Evolutionary conservation across 305 asterid genomes (phyloP).

Genomic region (Petunia hybrid): DNA sequence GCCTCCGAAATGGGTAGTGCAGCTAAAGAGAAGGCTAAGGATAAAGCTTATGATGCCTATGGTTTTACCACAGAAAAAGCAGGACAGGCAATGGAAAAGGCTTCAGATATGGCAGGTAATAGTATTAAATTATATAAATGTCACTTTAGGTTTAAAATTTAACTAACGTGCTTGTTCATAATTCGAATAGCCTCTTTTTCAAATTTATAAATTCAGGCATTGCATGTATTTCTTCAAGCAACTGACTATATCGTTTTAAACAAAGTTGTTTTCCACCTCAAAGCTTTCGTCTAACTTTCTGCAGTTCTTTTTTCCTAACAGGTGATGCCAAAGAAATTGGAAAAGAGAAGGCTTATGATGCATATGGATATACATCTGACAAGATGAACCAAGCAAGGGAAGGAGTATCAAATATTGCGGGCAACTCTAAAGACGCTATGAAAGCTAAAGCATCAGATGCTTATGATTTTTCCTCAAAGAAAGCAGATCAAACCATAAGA

Average conservation of each 20-base stretch:
- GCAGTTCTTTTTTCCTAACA: too few relatives aligned
- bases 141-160: too few relatives aligned
- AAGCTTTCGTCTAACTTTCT: too few relatives aligned
- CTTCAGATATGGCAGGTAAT: not conserved
- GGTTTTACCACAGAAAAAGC: constrained; percentile 29
- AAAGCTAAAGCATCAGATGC: constrained; percentile 36
- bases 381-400: constrained; percentile 36
- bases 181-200: too few relatives aligned
- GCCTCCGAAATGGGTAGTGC: constrained; percentile 37
- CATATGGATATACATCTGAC: constrained; percentile 36
- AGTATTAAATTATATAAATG: too few relatives aligned
- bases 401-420: constrained; percentile 35
- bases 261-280: too few relatives aligned
- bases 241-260: not conserved
- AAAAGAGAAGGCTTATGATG: constrained; percentile 37
- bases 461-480: constrained; percentile 26
- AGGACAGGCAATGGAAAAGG: constrained; percentile 27
- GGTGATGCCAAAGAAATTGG: constrained; percentile 28
- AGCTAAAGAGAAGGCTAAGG: constrained; percentile 30
- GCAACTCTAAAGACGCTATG: constrained; percentile 34
- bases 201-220: too few relatives aligned
- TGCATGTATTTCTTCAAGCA: too few relatives aligned
- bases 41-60: constrained; percentile 38
- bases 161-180: too few relatives aligned
- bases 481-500: constrained; percentile 30